Evolutionary conservation across 78 protist genomes (phyloP), one percentile per base, ranked within the genome.

Genomic region (Creolimax fragrantissima): DNA sequence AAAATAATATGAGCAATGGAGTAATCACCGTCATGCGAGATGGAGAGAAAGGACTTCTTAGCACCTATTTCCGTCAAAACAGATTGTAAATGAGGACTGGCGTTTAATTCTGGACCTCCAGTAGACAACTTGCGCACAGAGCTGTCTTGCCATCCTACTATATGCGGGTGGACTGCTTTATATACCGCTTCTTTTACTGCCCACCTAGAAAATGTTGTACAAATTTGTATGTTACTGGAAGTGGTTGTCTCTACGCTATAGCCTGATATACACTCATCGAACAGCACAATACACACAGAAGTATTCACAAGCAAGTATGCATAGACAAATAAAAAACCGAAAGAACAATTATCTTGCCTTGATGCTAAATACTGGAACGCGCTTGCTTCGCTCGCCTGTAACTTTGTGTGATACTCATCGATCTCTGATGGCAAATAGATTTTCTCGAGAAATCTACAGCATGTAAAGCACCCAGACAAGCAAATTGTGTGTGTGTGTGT

Each of bases 111-210:
- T 6, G 86, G 86, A 36, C 5, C 44, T 32, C 86, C 86, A 5
- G 5, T 83, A 6, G 35, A 24, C 17, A 32, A 32, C 24, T 58
- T 58, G 7, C 35, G 86, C 42, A 85, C 89, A 4, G 11, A 35
- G n/a, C n/a, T 35, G 89, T 85, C 89, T 44, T 35, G 4, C 89
- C 89, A 85, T 36, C 66, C 6, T 36, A 85, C 6, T 36, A 6
- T 2, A 2, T 85, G 43, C 3, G 89, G 89, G 39, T 35, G 24
- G 6, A 39, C 42, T n/a, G 89, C 89, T 39, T 85, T 85, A 44
- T 85, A 85, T 44, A 85, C 42, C 44, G 89, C 89, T 17, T 85
- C 89, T 39, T 85, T 85, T 36, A 35, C 89, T 35, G 89, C 89
- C 43, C 17, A 85, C 43, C 89, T 85, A 44, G 35, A 85, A 37